These are phyloP conservation scores for Epichloe amarillans DNA, from an alignment of 2,329 filamentous ascomycete species.

Conservation along the genomic window DNA sequence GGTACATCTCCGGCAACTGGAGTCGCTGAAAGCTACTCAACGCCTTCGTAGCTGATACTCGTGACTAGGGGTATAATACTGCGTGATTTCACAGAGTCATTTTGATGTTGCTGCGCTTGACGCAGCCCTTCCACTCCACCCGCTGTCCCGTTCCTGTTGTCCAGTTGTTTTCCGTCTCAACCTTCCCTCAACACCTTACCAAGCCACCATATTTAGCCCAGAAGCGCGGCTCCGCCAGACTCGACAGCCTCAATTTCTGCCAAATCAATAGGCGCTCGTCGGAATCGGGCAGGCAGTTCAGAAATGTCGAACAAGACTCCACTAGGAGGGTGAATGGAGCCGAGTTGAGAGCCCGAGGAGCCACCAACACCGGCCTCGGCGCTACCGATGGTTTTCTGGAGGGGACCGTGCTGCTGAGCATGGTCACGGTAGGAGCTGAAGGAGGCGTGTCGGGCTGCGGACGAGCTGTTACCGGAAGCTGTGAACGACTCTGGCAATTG, in stretches of 20 bases:
- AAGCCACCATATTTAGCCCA: constrained; percentile 24
- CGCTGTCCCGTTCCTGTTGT: neutral
- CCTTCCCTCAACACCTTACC: neutral
- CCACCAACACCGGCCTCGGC: constrained; percentile 39
- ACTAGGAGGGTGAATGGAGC: constrained; percentile 53
- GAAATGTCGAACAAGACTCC: constrained; percentile 81
- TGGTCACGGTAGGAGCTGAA: constrained; percentile 70
- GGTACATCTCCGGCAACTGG: neutral
- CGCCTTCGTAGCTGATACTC: neutral
- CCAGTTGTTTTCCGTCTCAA: neutral
- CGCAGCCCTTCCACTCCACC: neutral
- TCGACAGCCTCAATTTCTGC: constrained; percentile 93
- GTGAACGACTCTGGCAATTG: constrained; percentile 44
- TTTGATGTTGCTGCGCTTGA: neutral
- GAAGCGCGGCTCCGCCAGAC: constrained; percentile 65
- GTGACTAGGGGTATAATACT: neutral
- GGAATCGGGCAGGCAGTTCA: constrained; percentile 77
- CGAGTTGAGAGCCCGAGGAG: constrained; percentile 54
- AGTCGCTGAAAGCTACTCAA: neutral
- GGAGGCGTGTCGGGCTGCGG: constrained; percentile 35
- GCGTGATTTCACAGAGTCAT: neutral
- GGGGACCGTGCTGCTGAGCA: constrained; percentile 65
- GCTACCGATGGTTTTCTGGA: constrained; percentile 42
- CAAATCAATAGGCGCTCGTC: constrained; percentile 55
- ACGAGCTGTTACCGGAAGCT: constrained; percentile 17